Conservation (phyloP, 441 rosid genomes). For the Bocquillonia castaneifolia region DNA sequence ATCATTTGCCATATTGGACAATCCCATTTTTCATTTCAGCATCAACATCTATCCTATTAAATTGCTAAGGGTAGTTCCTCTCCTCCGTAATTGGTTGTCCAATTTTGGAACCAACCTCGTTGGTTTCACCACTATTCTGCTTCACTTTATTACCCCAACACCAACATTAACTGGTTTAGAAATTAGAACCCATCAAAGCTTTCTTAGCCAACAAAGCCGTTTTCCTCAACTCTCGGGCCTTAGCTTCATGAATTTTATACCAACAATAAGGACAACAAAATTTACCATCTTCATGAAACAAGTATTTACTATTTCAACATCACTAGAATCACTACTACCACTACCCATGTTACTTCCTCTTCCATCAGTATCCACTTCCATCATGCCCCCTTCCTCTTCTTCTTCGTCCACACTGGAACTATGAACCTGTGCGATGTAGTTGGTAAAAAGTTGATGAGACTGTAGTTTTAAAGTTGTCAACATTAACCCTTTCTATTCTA, state of each 20-base stretch:
- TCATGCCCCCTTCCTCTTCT: background rate
- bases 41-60: background rate
- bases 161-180: too few relatives aligned
- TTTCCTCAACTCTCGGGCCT: background rate
- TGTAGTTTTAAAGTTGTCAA: too few relatives aligned
- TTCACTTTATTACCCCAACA: background rate
- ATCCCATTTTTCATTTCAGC: background rate
- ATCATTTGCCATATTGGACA: too few relatives aligned
- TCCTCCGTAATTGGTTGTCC: background rate
- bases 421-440: too few relatives aligned
- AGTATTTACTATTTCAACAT: background rate
- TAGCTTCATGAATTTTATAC: background rate
- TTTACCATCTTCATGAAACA: constrained; percentile 10
- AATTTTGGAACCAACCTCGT: background rate
- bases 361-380: too few relatives aligned
- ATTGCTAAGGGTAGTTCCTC: background rate
- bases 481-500: too few relatives aligned
- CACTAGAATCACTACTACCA: background rate
- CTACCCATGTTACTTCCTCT: background rate
- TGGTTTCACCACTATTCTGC: background rate
- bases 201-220: background rate
- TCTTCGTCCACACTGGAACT: too few relatives aligned
- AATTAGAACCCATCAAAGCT: background rate
- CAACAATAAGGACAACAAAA: constrained; percentile 16
- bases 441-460: too few relatives aligned